A percentile compares a stretch with the other conserved stretches of the same genome.
These are phyloP conservation scores for Paramecium octaurelia DNA, from an alignment of 73 alveolate species.

Conservation along the genomic window DNA sequence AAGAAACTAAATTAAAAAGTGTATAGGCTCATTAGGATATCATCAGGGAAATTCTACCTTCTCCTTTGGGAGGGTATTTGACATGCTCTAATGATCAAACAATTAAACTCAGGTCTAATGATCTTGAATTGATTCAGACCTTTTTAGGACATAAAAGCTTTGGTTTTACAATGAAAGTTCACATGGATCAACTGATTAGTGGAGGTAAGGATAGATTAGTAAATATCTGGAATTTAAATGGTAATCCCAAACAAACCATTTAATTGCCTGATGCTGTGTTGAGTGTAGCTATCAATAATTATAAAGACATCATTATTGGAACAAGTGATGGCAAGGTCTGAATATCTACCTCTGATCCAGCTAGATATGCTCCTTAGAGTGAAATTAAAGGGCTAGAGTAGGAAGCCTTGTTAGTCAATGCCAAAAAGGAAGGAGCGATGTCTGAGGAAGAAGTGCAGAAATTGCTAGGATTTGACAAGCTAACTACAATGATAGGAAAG, in stretches of 20 bases:
- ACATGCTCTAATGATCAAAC: conserved; percentile 96
- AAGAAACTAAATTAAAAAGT: conserved; percentile 71
- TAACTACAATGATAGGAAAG: conserved; percentile 79
- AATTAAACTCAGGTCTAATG: conserved; percentile 89
- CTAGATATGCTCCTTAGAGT: conserved; percentile 76
- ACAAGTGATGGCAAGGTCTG: conserved; percentile 91
- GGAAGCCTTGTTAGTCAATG: conserved; percentile 69
- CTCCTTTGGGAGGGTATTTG: conserved; percentile 85
- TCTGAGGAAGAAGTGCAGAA: conserved; percentile 80
- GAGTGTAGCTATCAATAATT: conserved; percentile 82
- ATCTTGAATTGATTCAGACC: conserved; percentile 77
- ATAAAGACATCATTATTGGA: conserved; percentile 93
- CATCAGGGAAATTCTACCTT: conserved; percentile 81
- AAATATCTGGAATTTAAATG: conserved; percentile 91
- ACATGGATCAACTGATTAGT: conserved; percentile 72
- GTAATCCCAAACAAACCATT: conserved; percentile 73
- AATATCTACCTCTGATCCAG: conserved; percentile 83
- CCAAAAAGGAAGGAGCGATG: conserved; percentile 65
- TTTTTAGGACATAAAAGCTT: conserved; percentile 93
- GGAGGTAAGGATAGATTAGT: conserved; percentile 96
- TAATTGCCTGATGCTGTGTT: conserved; percentile 94
- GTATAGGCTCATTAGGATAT: conserved; percentile 94
- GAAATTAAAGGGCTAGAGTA: conserved; percentile 86
- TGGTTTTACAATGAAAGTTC: conserved; percentile 81
- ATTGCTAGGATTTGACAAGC: conserved; percentile 78